A percentile compares a stretch with the other conserved stretches of the same genome.
phyloP scores from a whole-genome alignment of 306 rosid species.

The Potentilla sterilis region DNA sequence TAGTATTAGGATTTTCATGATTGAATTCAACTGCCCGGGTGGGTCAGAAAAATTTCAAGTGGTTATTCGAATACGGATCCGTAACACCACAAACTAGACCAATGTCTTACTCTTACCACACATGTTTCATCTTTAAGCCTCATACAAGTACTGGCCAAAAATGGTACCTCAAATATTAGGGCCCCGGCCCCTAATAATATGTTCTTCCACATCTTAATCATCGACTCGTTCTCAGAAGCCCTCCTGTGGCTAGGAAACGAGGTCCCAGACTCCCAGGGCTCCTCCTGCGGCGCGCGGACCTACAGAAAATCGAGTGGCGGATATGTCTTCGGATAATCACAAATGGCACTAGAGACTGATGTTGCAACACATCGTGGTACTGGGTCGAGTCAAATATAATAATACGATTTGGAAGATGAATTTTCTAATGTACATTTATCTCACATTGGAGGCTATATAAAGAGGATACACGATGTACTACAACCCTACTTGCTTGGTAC shows the following conservation, averaged over 20 bases:
- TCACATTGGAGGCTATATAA: no score
- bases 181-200: not conserved
- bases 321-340: not conserved
- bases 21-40: not conserved
- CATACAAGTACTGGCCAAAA: not conserved
- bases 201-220: constrained; percentile 16
- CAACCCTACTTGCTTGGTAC: no score
- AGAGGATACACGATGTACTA: no score
- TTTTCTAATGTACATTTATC: no score
- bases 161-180: not conserved
- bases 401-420: no score
- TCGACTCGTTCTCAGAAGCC: constrained; percentile 3
- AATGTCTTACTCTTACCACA: not conserved
- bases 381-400: no score
- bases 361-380: not conserved
- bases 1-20: not conserved
- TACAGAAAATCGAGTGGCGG: not conserved
- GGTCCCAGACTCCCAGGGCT: not conserved
- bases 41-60: not conserved
- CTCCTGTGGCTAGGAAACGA: constrained; percentile 22
- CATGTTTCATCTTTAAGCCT: constrained; percentile 18
- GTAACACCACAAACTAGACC: constrained; percentile 11
- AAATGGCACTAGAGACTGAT: not conserved
- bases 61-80: not conserved
- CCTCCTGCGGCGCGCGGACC: not conserved